These are phyloP conservation scores for Exophiala alcalophila DNA, from an alignment of 2,329 filamentous ascomycete species.

Conservation along the genomic window DNA sequence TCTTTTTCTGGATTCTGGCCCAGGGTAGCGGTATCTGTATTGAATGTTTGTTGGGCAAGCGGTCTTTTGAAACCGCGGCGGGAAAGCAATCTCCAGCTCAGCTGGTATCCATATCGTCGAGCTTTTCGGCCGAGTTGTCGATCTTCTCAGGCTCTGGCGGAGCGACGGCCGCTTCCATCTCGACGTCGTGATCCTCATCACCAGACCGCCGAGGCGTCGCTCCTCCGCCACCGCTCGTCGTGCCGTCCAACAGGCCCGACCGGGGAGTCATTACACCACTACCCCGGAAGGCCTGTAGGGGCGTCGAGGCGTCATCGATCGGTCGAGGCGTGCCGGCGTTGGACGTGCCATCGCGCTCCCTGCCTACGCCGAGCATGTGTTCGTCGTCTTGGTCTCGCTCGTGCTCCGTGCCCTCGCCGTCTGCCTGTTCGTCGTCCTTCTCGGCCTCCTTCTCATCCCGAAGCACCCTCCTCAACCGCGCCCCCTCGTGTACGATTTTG, in stretches of 20 bases:
- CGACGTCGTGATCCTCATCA: slow-evolving; percentile 63
- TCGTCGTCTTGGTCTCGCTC: slow-evolving; percentile 67
- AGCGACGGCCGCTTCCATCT: too few relatives aligned
- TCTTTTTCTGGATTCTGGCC: too few relatives aligned
- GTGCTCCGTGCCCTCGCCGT: slow-evolving; percentile 72
- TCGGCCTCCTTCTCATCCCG: slow-evolving; percentile 71
- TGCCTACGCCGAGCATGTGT: slow-evolving; percentile 42
- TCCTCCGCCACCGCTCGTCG: slow-evolving; percentile 21
- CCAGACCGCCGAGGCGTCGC: slow-evolving; percentile 43
- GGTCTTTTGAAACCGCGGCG: too few relatives aligned
- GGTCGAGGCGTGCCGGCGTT: slow-evolving; percentile 50
- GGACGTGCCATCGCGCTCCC: slow-evolving; percentile 44
- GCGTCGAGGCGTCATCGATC: slow-evolving; percentile 47
- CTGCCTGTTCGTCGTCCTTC: slow-evolving; percentile 76
- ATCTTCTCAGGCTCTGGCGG: too few relatives aligned
- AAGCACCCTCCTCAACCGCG: slow-evolving; percentile 77
- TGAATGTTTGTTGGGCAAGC: too few relatives aligned
- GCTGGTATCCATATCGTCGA: slow-evolving; percentile 24
- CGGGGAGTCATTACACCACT: slow-evolving; percentile 35
- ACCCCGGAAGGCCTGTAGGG: slow-evolving; percentile 28
- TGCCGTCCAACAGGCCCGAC: slow-evolving; percentile 29
- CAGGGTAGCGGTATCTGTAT: too few relatives aligned
- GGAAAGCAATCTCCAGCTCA: too few relatives aligned
- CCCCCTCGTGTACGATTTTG: slow-evolving; percentile 85
- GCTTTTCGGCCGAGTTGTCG: too few relatives aligned